Conservation (phyloP, 2,329 filamentous ascomycete species). For the Fusarium dlaminii region DNA sequence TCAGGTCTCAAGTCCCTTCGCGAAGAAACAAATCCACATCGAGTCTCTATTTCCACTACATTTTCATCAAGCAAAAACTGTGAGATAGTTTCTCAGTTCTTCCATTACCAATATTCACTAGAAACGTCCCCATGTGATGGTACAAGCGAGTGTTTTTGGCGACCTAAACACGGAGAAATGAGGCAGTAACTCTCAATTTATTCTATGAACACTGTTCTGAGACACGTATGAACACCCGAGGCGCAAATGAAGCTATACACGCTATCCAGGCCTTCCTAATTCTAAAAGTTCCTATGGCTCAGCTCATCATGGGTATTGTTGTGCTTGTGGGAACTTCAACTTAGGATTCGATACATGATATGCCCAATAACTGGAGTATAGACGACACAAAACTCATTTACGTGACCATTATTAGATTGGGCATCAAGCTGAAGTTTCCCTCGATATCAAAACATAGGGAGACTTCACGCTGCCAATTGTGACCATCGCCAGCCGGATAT, state of each 20-base stretch:
- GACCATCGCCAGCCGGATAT: neutral
- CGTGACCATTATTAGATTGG: neutral
- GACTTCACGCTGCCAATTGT: neutral
- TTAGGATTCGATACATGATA: neutral
- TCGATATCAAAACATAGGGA: neutral
- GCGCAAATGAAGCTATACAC: too few species aligned
- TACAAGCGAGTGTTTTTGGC: neutral
- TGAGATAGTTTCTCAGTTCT: neutral
- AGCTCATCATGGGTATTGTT: neutral
- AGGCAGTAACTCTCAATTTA: neutral
- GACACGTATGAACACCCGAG: too few species aligned
- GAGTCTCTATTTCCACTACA: neutral
- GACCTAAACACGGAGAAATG: neutral
- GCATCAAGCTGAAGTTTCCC: neutral
- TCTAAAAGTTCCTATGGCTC: neutral
- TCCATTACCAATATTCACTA: neutral
- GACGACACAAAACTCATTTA: neutral
- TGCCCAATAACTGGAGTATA: neutral
- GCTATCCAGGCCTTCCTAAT: neutral
- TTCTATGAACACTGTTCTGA: neutral
- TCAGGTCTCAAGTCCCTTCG: neutral
- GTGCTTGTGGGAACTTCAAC: neutral
- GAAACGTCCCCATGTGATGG: neutral
- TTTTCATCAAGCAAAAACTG: neutral
- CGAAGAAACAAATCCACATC: neutral